Percentiles rank a stretch among this genome's conserved stretches.
Conservation (phyloP, 108 stramenopile genomes). For the Seminavis robusta region DNA sequence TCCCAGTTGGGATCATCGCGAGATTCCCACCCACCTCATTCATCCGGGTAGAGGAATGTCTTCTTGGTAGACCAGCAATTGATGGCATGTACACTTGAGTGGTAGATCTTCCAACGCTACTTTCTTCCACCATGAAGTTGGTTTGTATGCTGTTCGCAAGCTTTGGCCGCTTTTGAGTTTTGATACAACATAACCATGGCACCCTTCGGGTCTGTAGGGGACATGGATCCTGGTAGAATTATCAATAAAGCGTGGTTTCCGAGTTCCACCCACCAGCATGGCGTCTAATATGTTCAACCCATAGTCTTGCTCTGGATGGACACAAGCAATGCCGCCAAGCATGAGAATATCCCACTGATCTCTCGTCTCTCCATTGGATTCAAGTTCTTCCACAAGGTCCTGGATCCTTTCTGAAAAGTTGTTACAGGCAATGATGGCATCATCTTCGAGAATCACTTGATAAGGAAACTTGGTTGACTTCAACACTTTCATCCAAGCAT, state of each 20-base stretch:
- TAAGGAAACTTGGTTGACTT: slow-evolving; percentile 2
- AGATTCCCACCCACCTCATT: too few species aligned
- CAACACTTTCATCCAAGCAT: slow-evolving; percentile 8
- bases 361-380: not conserved
- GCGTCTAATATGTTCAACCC: slow-evolving; percentile 4
- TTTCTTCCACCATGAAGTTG: too few species aligned
- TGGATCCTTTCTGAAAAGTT: slow-evolving; percentile 6
- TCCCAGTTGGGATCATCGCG: too few species aligned
- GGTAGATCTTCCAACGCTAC: too few species aligned
- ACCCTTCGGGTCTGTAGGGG: slow-evolving; percentile 15
- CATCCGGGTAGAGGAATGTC: too few species aligned
- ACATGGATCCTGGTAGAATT: slow-evolving; percentile 8
- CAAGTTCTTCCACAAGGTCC: not conserved
- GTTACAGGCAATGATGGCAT: slow-evolving; percentile 12
- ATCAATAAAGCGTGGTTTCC: not conserved
- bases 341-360: slow-evolving; percentile 32
- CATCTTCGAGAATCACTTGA: slow-evolving; percentile 24
- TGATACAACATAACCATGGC: slow-evolving; percentile 12
- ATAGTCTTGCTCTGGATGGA: slow-evolving; percentile 18
- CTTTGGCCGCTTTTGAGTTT: slow-evolving; percentile 15
- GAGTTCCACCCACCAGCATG: not conserved
- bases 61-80: too few species aligned
- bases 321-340: slow-evolving; percentile 20
- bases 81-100: too few species aligned
- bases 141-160: too few species aligned